A percentile compares a stretch with the other conserved stretches of the same genome.
Conservation (phyloP, 768 basidiomycete genomes). For the Dendrothele bispora region DNA sequence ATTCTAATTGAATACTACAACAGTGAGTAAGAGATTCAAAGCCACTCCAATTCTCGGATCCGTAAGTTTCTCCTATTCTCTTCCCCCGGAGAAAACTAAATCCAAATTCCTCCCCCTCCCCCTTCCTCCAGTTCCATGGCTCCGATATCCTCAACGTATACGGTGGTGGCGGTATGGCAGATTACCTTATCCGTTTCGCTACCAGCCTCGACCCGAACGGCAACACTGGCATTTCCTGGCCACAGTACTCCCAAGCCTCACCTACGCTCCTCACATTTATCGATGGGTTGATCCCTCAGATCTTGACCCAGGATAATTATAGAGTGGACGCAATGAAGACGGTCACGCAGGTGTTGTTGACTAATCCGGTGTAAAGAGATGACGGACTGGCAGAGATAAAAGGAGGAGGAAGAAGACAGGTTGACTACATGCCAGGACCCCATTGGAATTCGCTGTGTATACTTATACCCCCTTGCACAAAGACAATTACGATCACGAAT, state of each 20-base stretch:
- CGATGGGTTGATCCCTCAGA: constrained; percentile 8
- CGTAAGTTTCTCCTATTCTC: constrained; percentile 14
- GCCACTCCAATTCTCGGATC: constrained; percentile 24
- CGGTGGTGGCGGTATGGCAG: constrained; percentile 21
- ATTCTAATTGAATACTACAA: no score
- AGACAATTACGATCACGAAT: no score
- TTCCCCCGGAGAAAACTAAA: background rate
- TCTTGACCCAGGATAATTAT: constrained; percentile 29
- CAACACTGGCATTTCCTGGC: constrained; percentile 18
- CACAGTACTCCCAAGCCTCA: constrained; percentile 25
- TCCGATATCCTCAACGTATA: constrained; percentile 26
- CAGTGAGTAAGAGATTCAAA: constrained; percentile 31
- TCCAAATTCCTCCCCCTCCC: no score
- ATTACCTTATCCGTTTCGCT: constrained; percentile 26
- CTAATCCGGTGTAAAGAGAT: constrained; percentile 2
- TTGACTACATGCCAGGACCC: no score
- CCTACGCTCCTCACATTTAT: constrained; percentile 25
- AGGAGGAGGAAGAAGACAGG: no score
- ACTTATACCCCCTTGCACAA: no score
- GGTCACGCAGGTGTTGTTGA: constrained; percentile 13
- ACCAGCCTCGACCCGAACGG: constrained; percentile 10
- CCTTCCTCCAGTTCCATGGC: constrained; percentile 16
- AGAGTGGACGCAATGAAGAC: constrained; percentile 25
- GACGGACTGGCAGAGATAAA: no score
- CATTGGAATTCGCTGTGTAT: no score